Percentiles rank a stretch among this genome's conserved stretches.
phyloP scores from a whole-genome alignment of 23 red algal species.

The Gracilaria gracilis region DNA sequence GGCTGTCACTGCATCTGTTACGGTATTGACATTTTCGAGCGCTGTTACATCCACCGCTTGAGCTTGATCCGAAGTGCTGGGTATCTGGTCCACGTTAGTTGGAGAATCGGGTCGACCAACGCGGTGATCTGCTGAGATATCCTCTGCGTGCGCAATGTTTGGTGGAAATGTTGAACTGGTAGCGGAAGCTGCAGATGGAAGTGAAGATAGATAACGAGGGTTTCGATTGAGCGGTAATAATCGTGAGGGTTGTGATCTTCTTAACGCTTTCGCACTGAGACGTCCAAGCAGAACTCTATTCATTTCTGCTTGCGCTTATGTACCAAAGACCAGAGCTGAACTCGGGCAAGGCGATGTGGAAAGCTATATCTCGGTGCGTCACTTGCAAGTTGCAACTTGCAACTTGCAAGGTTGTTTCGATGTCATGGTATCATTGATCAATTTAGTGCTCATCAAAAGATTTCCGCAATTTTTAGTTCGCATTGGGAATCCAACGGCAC shows the following conservation, averaged over 20 bases:
- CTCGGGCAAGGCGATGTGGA: too few relatives aligned
- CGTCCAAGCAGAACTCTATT: slow-evolving; percentile 9
- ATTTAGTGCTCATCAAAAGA: too few relatives aligned
- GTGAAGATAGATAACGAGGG: slow-evolving; percentile 1
- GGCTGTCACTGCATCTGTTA: not conserved
- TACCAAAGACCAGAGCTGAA: not conserved
- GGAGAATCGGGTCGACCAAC: not conserved
- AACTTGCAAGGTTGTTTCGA: too few relatives aligned
- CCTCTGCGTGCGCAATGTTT: slow-evolving; percentile 17
- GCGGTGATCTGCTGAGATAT: not conserved
- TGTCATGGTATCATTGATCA: too few relatives aligned
- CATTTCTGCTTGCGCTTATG: not conserved
- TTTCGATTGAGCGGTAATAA: not conserved
- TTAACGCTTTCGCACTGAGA: slow-evolving; percentile 14
- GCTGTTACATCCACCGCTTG: not conserved
- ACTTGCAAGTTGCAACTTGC: too few relatives aligned
- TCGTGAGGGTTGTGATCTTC: not conserved
- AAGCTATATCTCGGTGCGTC: not conserved
- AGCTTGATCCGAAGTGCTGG: not conserved
- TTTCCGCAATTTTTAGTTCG: too few relatives aligned
- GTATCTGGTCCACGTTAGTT: not conserved
- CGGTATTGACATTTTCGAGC: not conserved
- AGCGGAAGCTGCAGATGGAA: not conserved
- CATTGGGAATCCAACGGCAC: too few relatives aligned
- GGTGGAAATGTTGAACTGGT: not conserved